Evolutionary conservation across 768 basidiomycete species (phyloP).

Genomic region (Mycena chlorophos): DNA sequence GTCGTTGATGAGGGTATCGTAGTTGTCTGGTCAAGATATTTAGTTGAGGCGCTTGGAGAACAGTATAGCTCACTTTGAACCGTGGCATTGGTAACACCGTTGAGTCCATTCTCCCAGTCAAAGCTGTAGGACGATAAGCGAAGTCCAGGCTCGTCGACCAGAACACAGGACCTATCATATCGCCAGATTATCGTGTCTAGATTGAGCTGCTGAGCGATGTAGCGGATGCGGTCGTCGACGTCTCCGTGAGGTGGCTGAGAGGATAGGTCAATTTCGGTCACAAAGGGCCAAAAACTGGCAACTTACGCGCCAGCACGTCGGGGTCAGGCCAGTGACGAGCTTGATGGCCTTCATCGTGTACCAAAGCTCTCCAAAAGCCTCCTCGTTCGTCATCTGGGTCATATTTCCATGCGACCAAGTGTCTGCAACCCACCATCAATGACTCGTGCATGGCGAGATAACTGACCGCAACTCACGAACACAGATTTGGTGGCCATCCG

Average conservation of each 20-base stretch:
- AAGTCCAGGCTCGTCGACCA: background rate
- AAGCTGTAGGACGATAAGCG: conserved; percentile 48
- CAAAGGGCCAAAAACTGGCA: background rate
- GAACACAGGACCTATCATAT: background rate
- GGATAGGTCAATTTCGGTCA: background rate
- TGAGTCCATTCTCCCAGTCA: conserved; percentile 60
- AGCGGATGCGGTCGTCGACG: conserved; percentile 20
- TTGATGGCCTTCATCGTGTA: conserved; percentile 66
- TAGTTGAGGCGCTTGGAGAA: no score
- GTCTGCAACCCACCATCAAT: conserved; percentile 31
- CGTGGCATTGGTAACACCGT: background rate
- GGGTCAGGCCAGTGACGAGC: conserved; percentile 54
- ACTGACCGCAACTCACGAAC: conserved; percentile 46
- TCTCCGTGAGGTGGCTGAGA: conserved; percentile 17
- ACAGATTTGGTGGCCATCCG: conserved; percentile 61
- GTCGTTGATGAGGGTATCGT: conserved; percentile 8
- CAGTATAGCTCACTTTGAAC: no score
- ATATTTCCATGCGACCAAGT: conserved; percentile 59
- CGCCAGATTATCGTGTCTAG: conserved; percentile 68
- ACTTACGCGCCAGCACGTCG: conserved; percentile 60
- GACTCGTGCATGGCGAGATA: background rate
- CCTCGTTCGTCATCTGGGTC: conserved; percentile 59
- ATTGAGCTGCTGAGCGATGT: conserved; percentile 17
- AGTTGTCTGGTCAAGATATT: no score
- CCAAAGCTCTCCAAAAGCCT: conserved; percentile 77